Conservation (phyloP, 2,329 filamentous ascomycete genomes). For the Macrophomina pseudophaseolina region DNA sequence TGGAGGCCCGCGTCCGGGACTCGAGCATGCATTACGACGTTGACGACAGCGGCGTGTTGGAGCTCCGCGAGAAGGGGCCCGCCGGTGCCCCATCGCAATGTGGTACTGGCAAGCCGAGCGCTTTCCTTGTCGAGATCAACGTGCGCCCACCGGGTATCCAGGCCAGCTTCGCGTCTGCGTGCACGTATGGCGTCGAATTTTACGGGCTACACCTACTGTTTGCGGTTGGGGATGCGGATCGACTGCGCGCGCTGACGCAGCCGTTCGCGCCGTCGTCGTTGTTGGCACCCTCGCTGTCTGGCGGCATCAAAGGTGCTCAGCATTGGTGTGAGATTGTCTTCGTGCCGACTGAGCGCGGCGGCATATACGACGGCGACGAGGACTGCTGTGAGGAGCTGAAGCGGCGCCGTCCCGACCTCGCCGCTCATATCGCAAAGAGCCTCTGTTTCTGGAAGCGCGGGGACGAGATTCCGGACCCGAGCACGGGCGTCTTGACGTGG, state of each 20-base stretch:
- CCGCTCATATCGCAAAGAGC: neutral
- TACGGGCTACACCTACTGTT: neutral
- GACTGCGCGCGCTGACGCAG: neutral
- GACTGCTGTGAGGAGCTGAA: neutral
- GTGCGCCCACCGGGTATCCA: neutral
- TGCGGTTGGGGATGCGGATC: neutral
- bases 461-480: neutral
- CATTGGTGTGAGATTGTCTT: neutral
- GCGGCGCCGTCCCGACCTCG: neutral
- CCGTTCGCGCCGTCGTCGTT: neutral
- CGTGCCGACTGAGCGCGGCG: neutral
- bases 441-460: neutral
- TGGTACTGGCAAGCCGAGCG: neutral
- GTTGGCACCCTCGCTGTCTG: too few relatives aligned
- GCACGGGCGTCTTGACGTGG: neutral
- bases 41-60: neutral
- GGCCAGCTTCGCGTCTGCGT: neutral
- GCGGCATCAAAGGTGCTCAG: neutral
- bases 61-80: neutral
- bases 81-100: too few relatives aligned
- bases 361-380: neutral
- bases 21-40: neutral
- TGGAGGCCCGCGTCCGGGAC: neutral
- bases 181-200: neutral
- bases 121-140: neutral